These are phyloP conservation scores for Xylaria sp. DNA, from an alignment of 2,329 filamentous ascomycete species.

Conservation along the genomic window DNA sequence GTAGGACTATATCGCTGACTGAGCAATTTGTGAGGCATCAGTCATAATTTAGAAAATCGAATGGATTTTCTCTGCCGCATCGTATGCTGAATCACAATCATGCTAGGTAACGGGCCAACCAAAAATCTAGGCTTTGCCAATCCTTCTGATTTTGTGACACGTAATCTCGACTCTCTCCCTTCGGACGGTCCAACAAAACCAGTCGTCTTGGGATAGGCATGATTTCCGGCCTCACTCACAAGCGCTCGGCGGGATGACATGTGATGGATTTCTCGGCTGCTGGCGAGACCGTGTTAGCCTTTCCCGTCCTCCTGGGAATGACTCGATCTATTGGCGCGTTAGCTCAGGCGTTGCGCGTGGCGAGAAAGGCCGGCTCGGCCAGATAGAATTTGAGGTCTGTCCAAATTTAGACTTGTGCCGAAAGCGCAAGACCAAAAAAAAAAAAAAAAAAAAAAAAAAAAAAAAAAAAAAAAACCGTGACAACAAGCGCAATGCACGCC, in stretches of 20 bases:
- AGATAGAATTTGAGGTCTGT: constrained; percentile 24
- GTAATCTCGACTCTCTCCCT: not conserved
- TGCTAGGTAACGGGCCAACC: not conserved
- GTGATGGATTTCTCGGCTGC: not conserved
- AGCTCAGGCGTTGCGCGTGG: constrained; percentile 9
- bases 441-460: constrained; percentile 1
- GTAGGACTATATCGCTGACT: not conserved
- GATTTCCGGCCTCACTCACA: not conserved
- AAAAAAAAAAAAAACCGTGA: constrained; percentile 5
- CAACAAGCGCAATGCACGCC: not conserved
- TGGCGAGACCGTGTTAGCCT: constrained; percentile 7
- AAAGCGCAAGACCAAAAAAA: not conserved
- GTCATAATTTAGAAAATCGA: constrained; percentile 4
- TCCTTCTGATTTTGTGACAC: constrained; percentile 1
- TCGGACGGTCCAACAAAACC: not conserved
- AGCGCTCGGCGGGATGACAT: constrained; percentile 17
- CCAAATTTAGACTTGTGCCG: constrained; percentile 24
- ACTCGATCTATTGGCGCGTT: constrained; percentile 20
- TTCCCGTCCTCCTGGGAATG: not conserved
- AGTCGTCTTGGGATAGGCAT: not conserved
- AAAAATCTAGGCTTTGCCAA: not conserved
- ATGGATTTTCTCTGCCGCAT: not conserved
- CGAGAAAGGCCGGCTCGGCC: constrained; percentile 21
- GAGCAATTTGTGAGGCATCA: not conserved
- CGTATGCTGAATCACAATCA: not conserved